Evolutionary conservation across 495 filamentous ascomycete species (phyloP), one percentile per base, ranked within the genome.

Genomic region (Penicillium turbatum): DNA sequence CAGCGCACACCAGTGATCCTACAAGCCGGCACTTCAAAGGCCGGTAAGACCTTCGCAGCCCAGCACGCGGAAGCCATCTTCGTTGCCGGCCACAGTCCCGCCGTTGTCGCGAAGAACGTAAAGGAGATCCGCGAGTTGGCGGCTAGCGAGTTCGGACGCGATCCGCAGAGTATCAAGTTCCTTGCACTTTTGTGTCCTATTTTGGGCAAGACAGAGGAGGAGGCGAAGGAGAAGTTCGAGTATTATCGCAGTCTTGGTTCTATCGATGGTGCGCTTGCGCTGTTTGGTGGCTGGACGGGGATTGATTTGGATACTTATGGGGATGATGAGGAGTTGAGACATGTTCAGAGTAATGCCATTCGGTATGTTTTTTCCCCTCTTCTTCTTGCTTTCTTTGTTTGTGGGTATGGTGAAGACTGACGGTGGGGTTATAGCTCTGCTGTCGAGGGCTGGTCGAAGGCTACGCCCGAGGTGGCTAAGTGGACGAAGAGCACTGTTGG

Each of bases 401-500:
- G 30, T 19, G 7, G 13, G 11, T 0, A 35, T 40, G 15, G 12
- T n/a, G 7, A 3, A 13, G 13, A 54, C 39, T 53, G 30, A 58
- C 2, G 6, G n/a, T 41, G n/a, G n/a, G n/a, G n/a, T n/a, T 36
- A 13, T 38, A 76, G 72, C 6, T 78, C 73, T 44, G 72, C 72
- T 9, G 73, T 76, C 0, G 73, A 77, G 45, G 74, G 65, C n/a
- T 77, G 73, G 72, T 75, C 73, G 0, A 77, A 74, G 48, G 68
- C 73, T 0, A 65, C 65, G 0, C 73, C 74, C 0, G 73, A 60
- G 37, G 78, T 73, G 3, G 60, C 68, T 3, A 84, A 82, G 70
- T 87, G 84, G 84, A 86, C 83, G 3, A 84, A 83, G 65, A 57
- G 71, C 12, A 82, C 80, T 6, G 74, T 88, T 5, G 84, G 79